Evolutionary conservation across 1,284 basidiomycete genomes (phyloP), one percentile per base, ranked within the genome.

Genomic region (Puccinia hordei): DNA sequence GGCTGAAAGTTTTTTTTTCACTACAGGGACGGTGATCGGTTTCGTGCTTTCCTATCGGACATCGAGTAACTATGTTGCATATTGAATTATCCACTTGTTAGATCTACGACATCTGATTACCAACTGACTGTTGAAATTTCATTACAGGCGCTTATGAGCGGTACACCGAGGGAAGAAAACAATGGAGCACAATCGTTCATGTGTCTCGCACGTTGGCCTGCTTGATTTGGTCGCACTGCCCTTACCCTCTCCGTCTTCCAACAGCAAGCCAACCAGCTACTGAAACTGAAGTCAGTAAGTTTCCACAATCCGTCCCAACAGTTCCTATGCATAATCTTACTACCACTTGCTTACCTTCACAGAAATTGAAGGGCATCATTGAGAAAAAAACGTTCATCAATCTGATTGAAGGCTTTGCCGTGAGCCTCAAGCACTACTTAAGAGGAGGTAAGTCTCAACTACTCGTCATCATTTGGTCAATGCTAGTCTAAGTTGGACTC

Each of bases 31-130:
- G 35, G 76, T 78, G 35, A 69, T 78, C 24, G 76, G 76, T 46
- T 78, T 78, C 53, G 66, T 78, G 27, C 63, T 78, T 46, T 78
- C 76, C n/a, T 78, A 78, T 33, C 63, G 76, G 35, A 78, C 76
- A 57, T 78, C 76, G 9, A 78, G 76, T 78, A 46, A 44, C 33
- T 69, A 49, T 9, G 15, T 38, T 44, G n/a, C 46, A n/a, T n/a
- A n/a, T n/a, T n/a, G n/a, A n/a, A n/a, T 61, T 59, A 6, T 53
- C 24, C n/a, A 53, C n/a, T 27, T 19, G 8, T 12, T 12, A 22
- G 63, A 35, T 2, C 24, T 12, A 4, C 24, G 27, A 59, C 15
- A n/a, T n/a, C n/a, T n/a, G n/a, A n/a, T 24, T 57, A 6, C 24
- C 41, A 17, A 63, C 35, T 44, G 44, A 41, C 30, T 33, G 10